Percentiles rank a stretch among this genome's conserved stretches.
These are phyloP conservation scores for Lodderomyces parapsilosis DNA, from an alignment of 1,139 yeast genomes.

Conservation along the genomic window DNA sequence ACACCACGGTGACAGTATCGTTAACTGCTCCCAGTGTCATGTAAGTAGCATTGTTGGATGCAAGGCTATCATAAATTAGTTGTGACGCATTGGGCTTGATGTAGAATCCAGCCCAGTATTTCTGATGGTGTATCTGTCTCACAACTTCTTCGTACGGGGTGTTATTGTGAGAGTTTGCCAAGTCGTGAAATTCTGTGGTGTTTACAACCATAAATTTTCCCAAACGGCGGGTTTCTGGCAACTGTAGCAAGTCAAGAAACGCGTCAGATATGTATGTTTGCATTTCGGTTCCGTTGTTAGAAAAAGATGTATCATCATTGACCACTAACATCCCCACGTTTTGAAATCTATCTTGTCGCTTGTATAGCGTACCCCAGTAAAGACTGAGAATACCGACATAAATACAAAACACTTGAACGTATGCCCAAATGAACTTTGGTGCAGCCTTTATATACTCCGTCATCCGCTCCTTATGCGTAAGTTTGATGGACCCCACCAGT, in stretches of 20 bases:
- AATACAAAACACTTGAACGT: slow-evolving; percentile 15
- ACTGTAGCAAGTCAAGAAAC: slow-evolving; percentile 21
- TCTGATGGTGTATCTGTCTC: slow-evolving; percentile 44
- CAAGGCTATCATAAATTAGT: slow-evolving; percentile 31
- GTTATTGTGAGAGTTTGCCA: slow-evolving; percentile 32
- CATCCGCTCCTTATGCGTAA: slow-evolving; percentile 8
- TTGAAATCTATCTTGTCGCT: slow-evolving; percentile 33
- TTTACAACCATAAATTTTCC: slow-evolving; percentile 44
- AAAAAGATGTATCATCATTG: slow-evolving; percentile 37
- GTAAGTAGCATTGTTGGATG: slow-evolving; percentile 20
- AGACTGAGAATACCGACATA: slow-evolving; percentile 43
- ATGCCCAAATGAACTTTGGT: slow-evolving; percentile 10
- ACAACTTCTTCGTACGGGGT: slow-evolving; percentile 33
- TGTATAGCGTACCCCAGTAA: slow-evolving; percentile 61
- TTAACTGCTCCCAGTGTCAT: slow-evolving; percentile 13
- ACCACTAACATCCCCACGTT: slow-evolving; percentile 48
- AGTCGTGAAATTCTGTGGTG: slow-evolving; percentile 24
- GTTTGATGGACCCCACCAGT: background rate
- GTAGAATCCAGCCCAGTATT: slow-evolving; percentile 55
- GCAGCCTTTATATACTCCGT: slow-evolving; percentile 9
- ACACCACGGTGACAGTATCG: slow-evolving; percentile 33
- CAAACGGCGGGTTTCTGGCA: slow-evolving; percentile 16
- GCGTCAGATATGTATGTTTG: slow-evolving; percentile 34
- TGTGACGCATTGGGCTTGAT: slow-evolving; percentile 46
- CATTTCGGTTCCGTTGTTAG: slow-evolving; percentile 19